Evolutionary conservation across 345 rosid genomes (phyloP), one percentile per base, ranked within the genome.

Genomic region (Hevea brasiliensis): DNA sequence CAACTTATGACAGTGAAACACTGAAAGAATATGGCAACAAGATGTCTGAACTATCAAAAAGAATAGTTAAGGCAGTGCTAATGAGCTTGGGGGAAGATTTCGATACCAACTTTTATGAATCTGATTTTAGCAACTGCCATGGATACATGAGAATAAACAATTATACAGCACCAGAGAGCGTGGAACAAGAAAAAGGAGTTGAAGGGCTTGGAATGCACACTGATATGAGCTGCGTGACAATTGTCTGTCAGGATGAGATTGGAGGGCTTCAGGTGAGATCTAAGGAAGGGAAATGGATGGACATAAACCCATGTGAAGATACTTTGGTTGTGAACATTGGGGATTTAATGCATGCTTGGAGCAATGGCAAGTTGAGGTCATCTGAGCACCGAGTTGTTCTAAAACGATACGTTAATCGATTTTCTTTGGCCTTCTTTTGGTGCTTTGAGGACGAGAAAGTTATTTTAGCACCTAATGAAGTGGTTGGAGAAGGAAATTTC

Each of bases 201-300:
- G 87, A 79, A 48, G 87, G 85, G 24, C 81, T 81, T 11, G 87
- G 87, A 56, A 81, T 74, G 77, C 84, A 84, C 37, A 79, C 84
- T 10, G 84, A 81, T 67, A 79, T 84, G 84, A 79, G 87, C 73
- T 81, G 81, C 35, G 70, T 84, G 15, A 32, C 37, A 32, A 32
- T 32, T 32, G 37, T 32, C 3, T 32, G 37, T 32, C 37, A 32
- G 37, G 37, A 32, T 32, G 37, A 32, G 37, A 32, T 32, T 32
- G 37, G 37, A 32, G 37, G 37, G 37, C n/a, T n/a, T n/a, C n/a
- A n/a, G n/a, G 4, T 32, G 54, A 76, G 71, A 74, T 72, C 82
- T 17, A 80, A 55, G 77, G 82, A 81, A 44, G 81, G 87, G 3
- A 72, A 77, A 23, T 84, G 82, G 82, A 77, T 77, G 79, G 77